These are phyloP conservation scores for Phialophora tarda DNA, from an alignment of 2,329 filamentous ascomycete species.

Conservation along the genomic window DNA sequence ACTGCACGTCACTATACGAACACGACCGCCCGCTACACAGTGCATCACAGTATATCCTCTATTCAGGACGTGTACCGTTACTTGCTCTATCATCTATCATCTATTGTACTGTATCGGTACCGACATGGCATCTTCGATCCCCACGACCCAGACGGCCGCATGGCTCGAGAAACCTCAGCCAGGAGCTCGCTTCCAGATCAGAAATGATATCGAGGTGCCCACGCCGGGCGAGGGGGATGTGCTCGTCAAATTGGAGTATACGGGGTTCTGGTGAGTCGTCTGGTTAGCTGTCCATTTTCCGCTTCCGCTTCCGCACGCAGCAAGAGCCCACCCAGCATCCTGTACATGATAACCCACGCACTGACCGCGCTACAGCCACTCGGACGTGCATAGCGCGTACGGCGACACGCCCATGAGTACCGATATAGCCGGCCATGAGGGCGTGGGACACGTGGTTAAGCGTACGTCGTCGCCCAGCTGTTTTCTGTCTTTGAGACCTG, in stretches of 20 bases:
- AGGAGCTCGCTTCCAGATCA: conserved; percentile 46
- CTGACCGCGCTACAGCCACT: conserved; percentile 44
- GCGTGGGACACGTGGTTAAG: conserved; percentile 51
- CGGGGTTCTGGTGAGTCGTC: conserved; percentile 48
- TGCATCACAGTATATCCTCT: too few species aligned
- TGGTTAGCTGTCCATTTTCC: too few species aligned
- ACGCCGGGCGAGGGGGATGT: conserved; percentile 49
- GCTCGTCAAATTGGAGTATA: conserved; percentile 56
- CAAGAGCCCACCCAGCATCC: background rate
- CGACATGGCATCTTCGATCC: conserved; percentile 13
- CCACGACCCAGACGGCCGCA: conserved; percentile 43
- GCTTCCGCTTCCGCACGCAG: too few species aligned
- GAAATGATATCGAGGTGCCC: conserved; percentile 47
- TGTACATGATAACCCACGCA: background rate
- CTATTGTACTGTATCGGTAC: background rate
- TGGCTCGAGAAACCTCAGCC: conserved; percentile 48
- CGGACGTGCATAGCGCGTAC: conserved; percentile 54
- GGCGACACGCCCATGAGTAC: conserved; percentile 52
- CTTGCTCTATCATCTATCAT: background rate
- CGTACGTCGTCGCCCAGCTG: background rate
- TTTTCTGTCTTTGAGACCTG: background rate
- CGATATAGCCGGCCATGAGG: conserved; percentile 56
- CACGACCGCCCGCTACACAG: too few species aligned
- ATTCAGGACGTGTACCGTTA: background rate
- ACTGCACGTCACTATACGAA: too few species aligned